A percentile compares a stretch with the other conserved stretches of the same genome.
These are phyloP conservation scores for Crucihimalaya himalaica DNA, from an alignment of 345 rosid genomes.

Conservation along the genomic window DNA sequence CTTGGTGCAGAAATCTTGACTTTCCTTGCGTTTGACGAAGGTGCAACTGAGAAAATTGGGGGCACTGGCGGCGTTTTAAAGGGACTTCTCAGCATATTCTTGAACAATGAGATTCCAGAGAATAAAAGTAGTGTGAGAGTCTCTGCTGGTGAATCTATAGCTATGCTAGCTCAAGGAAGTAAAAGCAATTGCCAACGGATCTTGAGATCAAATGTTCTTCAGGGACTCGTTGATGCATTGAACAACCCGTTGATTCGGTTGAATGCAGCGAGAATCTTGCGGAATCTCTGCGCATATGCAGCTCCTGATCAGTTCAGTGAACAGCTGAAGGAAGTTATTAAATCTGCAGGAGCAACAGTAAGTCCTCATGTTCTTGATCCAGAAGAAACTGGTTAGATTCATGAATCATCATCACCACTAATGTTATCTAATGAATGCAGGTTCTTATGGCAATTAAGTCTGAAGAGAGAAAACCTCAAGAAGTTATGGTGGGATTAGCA, in stretches of 20 bases:
- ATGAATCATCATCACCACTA: constrained; percentile 7
- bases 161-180: constrained; percentile 87
- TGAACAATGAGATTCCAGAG: constrained; percentile 46
- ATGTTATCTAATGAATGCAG: constrained; percentile 42
- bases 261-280: constrained; percentile 74
- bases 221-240: constrained; percentile 53
- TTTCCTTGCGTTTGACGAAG: constrained; percentile 69
- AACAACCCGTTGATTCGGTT: constrained; percentile 49
- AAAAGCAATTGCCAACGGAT: constrained; percentile 63
- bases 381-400: background rate
- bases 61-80: constrained; percentile 82
- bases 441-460: constrained; percentile 61
- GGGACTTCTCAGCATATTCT: constrained; percentile 73
- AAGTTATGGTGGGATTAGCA: constrained; percentile 90
- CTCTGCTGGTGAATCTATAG: constrained; percentile 86
- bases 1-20: constrained; percentile 73
- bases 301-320: constrained; percentile 47
- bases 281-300: constrained; percentile 64
- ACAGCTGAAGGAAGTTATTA: constrained; percentile 49
- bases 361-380: constrained; percentile 35
- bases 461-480: constrained; percentile 57
- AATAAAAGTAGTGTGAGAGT: constrained; percentile 48
- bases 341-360: constrained; percentile 62
- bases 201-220: constrained; percentile 53
- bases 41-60: constrained; percentile 79